Evolutionary conservation across 192 early-diverging fungal species (phyloP).

Genomic region (Podila minutissima): DNA sequence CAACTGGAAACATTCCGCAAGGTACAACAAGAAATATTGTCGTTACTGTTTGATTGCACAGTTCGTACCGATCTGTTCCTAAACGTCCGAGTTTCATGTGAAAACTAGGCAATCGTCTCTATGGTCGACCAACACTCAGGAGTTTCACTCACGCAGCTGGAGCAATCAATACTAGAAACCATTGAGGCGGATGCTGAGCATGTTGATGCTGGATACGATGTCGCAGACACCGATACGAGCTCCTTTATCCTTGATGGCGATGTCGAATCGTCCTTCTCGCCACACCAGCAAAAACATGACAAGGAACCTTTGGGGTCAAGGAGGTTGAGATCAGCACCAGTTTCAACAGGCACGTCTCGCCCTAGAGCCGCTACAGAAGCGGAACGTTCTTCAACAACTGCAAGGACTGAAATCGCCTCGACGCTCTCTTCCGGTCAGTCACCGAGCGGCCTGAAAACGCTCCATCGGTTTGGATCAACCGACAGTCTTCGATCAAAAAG

Average conservation of each 20-base stretch:
- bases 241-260: constrained; percentile 41
- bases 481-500: constrained; percentile 34
- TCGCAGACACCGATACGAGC: constrained; percentile 41
- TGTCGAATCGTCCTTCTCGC: constrained; percentile 1
- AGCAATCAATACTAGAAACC: constrained; percentile 38
- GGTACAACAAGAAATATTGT: neutral
- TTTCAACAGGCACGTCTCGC: constrained; percentile 9
- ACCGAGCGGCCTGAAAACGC: constrained; percentile 11
- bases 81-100: neutral
- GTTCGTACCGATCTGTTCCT: neutral
- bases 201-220: constrained; percentile 6
- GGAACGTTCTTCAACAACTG: neutral
- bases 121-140: constrained; percentile 52
- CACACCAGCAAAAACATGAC: neutral
- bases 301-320: neutral
- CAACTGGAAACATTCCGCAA: constrained; percentile 46
- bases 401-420: neutral
- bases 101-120: constrained; percentile 36
- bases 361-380: constrained; percentile 34
- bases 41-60: neutral
- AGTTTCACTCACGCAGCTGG: constrained; percentile 26
- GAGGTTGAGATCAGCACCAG: neutral
- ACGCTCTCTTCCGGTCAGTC: neutral
- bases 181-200: constrained; percentile 46
- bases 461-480: constrained; percentile 18